Base-by-base conservation (phyloP, 2,329 filamentous ascomycete species). In the Paecilomyces formosus region DNA sequence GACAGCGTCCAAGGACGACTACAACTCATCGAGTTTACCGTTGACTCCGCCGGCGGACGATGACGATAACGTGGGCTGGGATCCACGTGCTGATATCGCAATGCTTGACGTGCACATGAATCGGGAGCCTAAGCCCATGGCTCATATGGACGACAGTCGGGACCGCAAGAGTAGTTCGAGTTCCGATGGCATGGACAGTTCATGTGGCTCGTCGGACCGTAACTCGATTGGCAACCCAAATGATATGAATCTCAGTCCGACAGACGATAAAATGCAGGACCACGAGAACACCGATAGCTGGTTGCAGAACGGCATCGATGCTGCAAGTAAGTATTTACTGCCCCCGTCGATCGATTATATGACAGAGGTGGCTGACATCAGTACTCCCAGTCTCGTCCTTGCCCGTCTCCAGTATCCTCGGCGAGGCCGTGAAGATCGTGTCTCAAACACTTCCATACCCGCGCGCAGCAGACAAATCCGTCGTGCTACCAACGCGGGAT, bases 401-500 rank as follows among this genome's bases (percentile, higher is more conserved):
- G n/a, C 65, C 66, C 2, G 63, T 69, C n/a, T 71, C 73, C 1
- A 74, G 72, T 55, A 64, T 62, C 31, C 69, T 65, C 57, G 66
- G 67, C n/a, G 73, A 77, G 61, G 76, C 79, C 21, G 73, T 86
- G 55, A 82, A 81, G 63, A 77, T 86, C 33, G 77, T 86, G 21
- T 85, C 83, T 13, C 84, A 87, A 64, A 84, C 83, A 18, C 74
- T 86, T 11, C 83, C 83, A 15, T 84, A 78, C 62, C 82, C 84
- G 9, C 66, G 66, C 26, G 66, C 71, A n/a, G 64, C 70, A 6
- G 69, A 73, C 33, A 68, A 71, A 57, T 62, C 70, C 11, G 66
- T 67, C 6, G 64, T 68, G 12, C 55, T 67, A 21, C 65, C 70
- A 2, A 65, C 66, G 28, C 64, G 69, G 30, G 69, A 71, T 30